Base-by-base conservation (phyloP, 345 rosid species). In the Rhodomyrtus tomentosa region DNA sequence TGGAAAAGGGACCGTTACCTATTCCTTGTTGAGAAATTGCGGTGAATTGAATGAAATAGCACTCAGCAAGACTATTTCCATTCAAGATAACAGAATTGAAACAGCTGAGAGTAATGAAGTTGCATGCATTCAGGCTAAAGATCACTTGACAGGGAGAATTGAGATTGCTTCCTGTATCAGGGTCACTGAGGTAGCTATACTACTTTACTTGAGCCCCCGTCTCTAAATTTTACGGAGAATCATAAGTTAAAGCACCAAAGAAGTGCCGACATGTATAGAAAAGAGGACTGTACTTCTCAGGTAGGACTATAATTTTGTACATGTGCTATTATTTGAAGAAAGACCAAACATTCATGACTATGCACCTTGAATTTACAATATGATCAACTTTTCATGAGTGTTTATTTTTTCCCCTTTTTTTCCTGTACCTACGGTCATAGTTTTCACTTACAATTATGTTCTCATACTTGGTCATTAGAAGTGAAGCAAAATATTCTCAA, bases 81-180 rank as follows among this genome's bases (percentile, higher is more conserved):
- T 95, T 82, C 85, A 90, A 81, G 96, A 93, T n/a, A 90, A 90
- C 58, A 94, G 90, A 91, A 86, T 96, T 86, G 93, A 88, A 93
- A 96, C 99, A 82, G 84, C 87, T 16, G 91, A 91, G 82, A 92
- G 91, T 85, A 92, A 92, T 88, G 90, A 89, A 91, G 88, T 93
- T 80, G 98, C 96, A 42, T 96, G 99, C 91, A 92, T 96, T 90
- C 96, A 91, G 85, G 99, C 95, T 81, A 96, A 95, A 88, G 98
- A 96, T 89, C 93, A 92, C 83, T 86, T 91, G 83, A 93, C 90
- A 84, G 99, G 98, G 85, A 94, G 94, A 88, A 87, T 84, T 54
- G 99, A 93, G 91, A 90, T 96, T 87, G 99, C 98, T 90, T 87
- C 98, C 80, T 96, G 99, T 89, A 89, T 96, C 89, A 92, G 92